Percentiles rank a stretch among this genome's conserved stretches.
phyloP scores from a whole-genome alignment of 2,329 filamentous ascomycete species.

The Epichloe gansuensis region DNA sequence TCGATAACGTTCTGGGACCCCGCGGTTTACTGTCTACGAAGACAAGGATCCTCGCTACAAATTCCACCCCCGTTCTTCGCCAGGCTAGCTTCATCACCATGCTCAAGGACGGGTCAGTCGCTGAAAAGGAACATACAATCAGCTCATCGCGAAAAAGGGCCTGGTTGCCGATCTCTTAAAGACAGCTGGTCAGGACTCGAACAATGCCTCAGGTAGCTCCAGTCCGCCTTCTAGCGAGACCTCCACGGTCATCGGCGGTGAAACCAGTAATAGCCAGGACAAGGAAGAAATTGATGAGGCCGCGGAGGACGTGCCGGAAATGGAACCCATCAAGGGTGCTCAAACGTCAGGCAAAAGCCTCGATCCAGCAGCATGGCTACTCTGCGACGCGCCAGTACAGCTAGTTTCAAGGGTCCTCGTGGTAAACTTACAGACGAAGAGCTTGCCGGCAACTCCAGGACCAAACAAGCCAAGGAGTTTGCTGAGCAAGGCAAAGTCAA shows the following conservation, averaged over 20 bases:
- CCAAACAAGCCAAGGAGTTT: constrained; percentile 77
- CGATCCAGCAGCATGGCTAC: constrained; percentile 64
- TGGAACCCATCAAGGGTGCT: constrained; percentile 59
- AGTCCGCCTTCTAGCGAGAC: constrained; percentile 38
- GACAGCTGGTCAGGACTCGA: constrained; percentile 52
- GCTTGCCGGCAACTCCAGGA: constrained; percentile 57
- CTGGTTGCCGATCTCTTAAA: constrained; percentile 76
- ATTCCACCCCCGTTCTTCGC: constrained; percentile 81
- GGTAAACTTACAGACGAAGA: constrained; percentile 81
- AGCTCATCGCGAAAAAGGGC: constrained; percentile 88
- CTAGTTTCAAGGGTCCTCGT: constrained; percentile 75
- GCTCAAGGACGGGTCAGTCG: constrained; percentile 68
- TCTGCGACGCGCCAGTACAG: constrained; percentile 78
- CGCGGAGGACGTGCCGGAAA: constrained; percentile 62
- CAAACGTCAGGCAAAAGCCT: constrained; percentile 37
- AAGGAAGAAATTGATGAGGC: constrained; percentile 63
- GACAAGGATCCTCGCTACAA: constrained; percentile 87
- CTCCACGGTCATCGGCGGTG: constrained; percentile 43
- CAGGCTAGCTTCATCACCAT: constrained; percentile 84
- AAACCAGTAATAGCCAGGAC: constrained; percentile 35
- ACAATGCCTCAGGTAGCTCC: constrained; percentile 30
- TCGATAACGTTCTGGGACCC: constrained; percentile 82
- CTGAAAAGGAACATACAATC: constrained; percentile 80
- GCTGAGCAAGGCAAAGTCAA: constrained; percentile 95
- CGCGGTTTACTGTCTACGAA: constrained; percentile 74